These are phyloP conservation scores for Talaromyces sp. DNA, from an alignment of 2,329 filamentous ascomycete genomes.

Conservation along the genomic window DNA sequence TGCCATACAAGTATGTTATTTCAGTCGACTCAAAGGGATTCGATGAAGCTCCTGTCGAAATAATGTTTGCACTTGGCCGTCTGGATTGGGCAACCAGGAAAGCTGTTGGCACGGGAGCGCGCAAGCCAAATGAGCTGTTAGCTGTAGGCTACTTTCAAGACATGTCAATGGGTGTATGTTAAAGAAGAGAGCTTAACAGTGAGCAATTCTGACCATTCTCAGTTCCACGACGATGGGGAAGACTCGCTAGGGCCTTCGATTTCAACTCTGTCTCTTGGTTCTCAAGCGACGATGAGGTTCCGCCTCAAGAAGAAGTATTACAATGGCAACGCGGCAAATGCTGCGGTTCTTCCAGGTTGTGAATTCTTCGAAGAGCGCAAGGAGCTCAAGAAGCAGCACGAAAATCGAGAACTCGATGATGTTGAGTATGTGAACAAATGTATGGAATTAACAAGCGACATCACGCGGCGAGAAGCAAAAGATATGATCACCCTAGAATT, in stretches of 20 bases:
- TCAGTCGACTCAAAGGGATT: conserved; percentile 46
- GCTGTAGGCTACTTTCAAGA: conserved; percentile 55
- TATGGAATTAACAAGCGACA: conserved; percentile 27
- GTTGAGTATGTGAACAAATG: conserved; percentile 25
- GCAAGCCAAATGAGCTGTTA: conserved; percentile 55
- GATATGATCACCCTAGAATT: conserved; percentile 46
- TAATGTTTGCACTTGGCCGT: conserved; percentile 48
- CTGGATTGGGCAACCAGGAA: conserved; percentile 53
- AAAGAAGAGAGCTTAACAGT: not conserved
- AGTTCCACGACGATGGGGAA: conserved; percentile 61
- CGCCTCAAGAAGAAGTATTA: conserved; percentile 54
- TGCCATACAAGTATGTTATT: conserved; percentile 60
- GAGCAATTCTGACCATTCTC: not conserved
- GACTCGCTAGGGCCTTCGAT: conserved; percentile 54
- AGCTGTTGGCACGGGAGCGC: conserved; percentile 32
- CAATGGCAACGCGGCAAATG: conserved; percentile 28
- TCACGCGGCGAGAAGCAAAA: conserved; percentile 26
- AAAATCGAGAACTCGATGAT: conserved; percentile 22
- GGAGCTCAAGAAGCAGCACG: conserved; percentile 23
- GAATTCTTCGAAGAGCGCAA: conserved; percentile 23
- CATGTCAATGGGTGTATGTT: conserved; percentile 51
- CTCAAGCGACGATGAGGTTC: conserved; percentile 51
- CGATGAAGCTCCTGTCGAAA: conserved; percentile 37
- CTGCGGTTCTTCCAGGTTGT: conserved; percentile 35
- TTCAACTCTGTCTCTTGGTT: conserved; percentile 54